Base-by-base conservation (phyloP, 2,329 filamentous ascomycete species). In the Microdochium bolleyi region DNA sequence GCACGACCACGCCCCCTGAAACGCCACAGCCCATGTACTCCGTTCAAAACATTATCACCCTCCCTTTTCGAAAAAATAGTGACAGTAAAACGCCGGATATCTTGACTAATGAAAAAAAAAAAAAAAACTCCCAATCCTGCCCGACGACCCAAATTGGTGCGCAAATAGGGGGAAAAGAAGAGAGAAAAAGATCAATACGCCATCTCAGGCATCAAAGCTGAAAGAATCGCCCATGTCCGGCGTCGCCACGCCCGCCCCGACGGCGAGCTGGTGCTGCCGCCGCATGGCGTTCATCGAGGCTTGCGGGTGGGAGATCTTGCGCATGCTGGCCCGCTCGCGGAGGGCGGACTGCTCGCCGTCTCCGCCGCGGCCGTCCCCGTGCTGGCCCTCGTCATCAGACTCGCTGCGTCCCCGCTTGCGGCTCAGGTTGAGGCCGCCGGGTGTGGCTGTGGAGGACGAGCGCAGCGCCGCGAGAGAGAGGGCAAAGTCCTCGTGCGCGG, bases 391-490 rank as follows among this genome's bases (percentile, higher is more conserved):
- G 22, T 56, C 61, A 13, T 62, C 67, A 1, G 61, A 67, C 50
- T 69, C 66, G 7, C 61, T 59, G 48, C 67, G 65, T 38, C 61
- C 59, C 14, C 67, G 61, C 61, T 68, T 70, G 55, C 62, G 66
- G 11, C 62, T 58, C 1, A 52, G 51, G 19, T 38, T 25, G 2
- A 38, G 51, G 34, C 57, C 49, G 24, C 55, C 30, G 11, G 27
- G 9, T 1, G 51, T 51, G 24, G 55, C 37, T 19, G 16, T 24
- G 27, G 37, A 19, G 24, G 13, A 9, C 5, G 44, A 24, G 48
- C 25, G 24, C 19, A 49, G 24, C 9, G 48, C 48, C 11, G 48
- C 48, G 41, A 46, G 41, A 13, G 41, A 46, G 3, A 46, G n/a
- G 41, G 41, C 41, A 46, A 46, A 46, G 41, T 46, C 41, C 19